Evolutionary conservation across 176 grass and related monocot genomes (phyloP).

Genomic region (Saccharum spontaneum): DNA sequence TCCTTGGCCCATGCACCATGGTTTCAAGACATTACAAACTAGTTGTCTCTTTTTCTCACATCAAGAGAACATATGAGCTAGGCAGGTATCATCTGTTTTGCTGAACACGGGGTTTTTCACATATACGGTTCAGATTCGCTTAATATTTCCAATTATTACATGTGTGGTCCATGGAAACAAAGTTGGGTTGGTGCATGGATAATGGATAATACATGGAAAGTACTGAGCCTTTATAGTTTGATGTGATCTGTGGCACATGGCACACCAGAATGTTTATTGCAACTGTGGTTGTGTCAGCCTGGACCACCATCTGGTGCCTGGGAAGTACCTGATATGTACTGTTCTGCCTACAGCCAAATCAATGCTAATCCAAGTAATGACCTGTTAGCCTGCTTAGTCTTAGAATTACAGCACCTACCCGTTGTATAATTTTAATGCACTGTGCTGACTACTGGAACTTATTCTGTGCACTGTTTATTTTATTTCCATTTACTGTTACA

Average conservation of each 20-base stretch:
- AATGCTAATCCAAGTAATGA: conserved; percentile 8
- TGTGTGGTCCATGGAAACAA: conserved; percentile 19
- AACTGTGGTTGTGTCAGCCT: not conserved
- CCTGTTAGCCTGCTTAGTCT: not conserved
- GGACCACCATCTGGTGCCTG: conserved; percentile 16
- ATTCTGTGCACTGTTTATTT: not conserved
- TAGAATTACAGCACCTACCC: not conserved
- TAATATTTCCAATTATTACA: conserved; percentile 24
- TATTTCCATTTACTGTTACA: not conserved
- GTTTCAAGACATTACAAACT: conserved; percentile 5
- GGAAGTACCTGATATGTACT: not conserved
- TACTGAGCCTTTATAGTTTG: not conserved
- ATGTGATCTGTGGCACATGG: conserved; percentile 16
- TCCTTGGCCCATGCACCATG: not conserved
- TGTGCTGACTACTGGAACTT: not conserved
- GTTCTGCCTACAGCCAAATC: conserved; percentile 3
- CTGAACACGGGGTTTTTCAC: not conserved
- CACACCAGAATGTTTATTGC: conserved; percentile 1
- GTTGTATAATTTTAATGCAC: not conserved
- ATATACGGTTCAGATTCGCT: not conserved
- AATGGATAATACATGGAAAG: conserved; percentile 12
- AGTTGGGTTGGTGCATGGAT: not conserved
- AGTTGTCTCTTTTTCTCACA: not conserved
- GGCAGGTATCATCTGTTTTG: not conserved
- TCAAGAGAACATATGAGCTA: not conserved